These are phyloP conservation scores for Tolypocladium amazonense DNA, from an alignment of 2,329 filamentous ascomycete species.

Conservation along the genomic window DNA sequence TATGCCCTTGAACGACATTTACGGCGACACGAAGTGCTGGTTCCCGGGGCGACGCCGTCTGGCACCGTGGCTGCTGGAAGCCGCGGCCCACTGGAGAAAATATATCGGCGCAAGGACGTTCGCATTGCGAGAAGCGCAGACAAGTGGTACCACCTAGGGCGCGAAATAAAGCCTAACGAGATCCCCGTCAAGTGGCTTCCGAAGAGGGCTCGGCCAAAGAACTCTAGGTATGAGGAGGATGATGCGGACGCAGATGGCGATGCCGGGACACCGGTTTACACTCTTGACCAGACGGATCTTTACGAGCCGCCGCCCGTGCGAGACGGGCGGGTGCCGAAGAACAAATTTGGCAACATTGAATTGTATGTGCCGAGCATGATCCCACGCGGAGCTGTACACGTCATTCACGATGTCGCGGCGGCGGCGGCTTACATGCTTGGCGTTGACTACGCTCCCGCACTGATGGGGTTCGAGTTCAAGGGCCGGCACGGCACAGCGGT, in stretches of 20 bases:
- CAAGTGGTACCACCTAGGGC: conserved; percentile 83
- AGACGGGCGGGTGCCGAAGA: conserved; percentile 70
- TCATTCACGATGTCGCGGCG: conserved; percentile 48
- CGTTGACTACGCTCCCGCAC: conserved; percentile 79
- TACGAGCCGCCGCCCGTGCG: conserved; percentile 71
- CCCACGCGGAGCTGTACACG: conserved; percentile 67
- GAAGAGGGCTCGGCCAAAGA: conserved; percentile 28
- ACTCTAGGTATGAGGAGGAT: conserved; percentile 12
- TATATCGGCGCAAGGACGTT: conserved; percentile 77
- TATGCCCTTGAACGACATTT: conserved; percentile 82
- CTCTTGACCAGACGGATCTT: conserved; percentile 53
- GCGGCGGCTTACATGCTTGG: conserved; percentile 65
- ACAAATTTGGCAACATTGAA: conserved; percentile 89
- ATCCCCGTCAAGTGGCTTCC: conserved; percentile 70
- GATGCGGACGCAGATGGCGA: conserved; percentile 18
- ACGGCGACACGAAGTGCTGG: conserved; percentile 70
- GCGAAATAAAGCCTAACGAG: conserved; percentile 67
- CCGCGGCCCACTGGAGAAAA: conserved; percentile 55
- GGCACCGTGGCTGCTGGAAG: conserved; percentile 67
- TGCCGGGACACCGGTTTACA: conserved; percentile 47
- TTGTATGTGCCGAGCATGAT: conserved; percentile 90
- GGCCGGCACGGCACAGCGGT: conserved; percentile 80
- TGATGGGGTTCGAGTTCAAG: conserved; percentile 83
- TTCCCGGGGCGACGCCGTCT: conserved; percentile 56
- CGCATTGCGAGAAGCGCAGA: conserved; percentile 67